A percentile compares a stretch with the other conserved stretches of the same genome.
These are phyloP conservation scores for Ploettnerulaceae sp. DNA, from an alignment of 2,329 filamentous ascomycete genomes.

Conservation along the genomic window DNA sequence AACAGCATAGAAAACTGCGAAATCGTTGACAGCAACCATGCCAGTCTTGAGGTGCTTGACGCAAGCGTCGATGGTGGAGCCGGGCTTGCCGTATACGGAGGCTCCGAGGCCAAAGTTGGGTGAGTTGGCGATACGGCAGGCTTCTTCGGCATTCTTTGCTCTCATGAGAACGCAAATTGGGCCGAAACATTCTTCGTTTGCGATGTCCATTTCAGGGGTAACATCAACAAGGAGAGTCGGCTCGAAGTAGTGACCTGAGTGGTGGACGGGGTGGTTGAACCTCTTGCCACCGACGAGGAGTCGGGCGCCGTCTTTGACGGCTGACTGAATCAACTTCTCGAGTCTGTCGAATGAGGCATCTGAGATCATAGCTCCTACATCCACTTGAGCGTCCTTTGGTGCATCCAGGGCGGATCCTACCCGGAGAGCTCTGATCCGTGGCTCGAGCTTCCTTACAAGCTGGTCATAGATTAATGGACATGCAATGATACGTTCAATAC, in stretches of 20 bases:
- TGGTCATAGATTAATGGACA: conserved; percentile 69
- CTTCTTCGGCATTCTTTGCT: conserved; percentile 55
- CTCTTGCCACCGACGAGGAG: conserved; percentile 77
- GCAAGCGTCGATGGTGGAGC: conserved; percentile 57
- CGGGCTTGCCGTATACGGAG: conserved; percentile 74
- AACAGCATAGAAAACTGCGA: conserved; percentile 87
- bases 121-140: conserved; percentile 76
- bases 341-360: conserved; percentile 68
- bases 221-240: conserved; percentile 92
- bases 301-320: conserved; percentile 71
- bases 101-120: conserved; percentile 83
- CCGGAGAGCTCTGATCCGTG: conserved; percentile 68
- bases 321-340: conserved; percentile 71
- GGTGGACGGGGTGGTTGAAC: conserved; percentile 65
- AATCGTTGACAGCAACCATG: conserved; percentile 95
- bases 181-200: conserved; percentile 87
- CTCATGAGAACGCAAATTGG: conserved; percentile 85
- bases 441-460: conserved; percentile 65
- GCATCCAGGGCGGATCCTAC: conserved; percentile 63
- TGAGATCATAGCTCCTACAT: conserved; percentile 89
- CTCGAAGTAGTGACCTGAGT: conserved; percentile 82
- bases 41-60: conserved; percentile 69
- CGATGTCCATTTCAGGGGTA: conserved; percentile 77
- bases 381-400: conserved; percentile 48
- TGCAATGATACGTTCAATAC: conserved; percentile 88